Base-by-base conservation (phyloP, 2,329 filamentous ascomycete species). In the Sordariomycetes sp. region DNA sequence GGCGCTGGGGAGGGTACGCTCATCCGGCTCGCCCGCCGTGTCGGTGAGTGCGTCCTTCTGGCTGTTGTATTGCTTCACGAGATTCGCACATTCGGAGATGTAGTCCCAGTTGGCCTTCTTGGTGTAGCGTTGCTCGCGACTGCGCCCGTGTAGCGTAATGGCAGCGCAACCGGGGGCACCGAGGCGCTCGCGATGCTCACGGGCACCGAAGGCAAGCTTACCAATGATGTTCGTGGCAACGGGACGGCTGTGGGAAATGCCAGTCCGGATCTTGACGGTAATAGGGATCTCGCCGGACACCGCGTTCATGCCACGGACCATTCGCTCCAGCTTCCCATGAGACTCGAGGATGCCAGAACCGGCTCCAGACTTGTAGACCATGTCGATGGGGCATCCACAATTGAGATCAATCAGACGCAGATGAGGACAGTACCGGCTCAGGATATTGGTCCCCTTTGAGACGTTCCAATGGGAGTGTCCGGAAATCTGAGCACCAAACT, bases 341-440 rank as follows among this genome's bases (percentile, higher is more conserved):
- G 86, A 80, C 66, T 99, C 94, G n/a, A 99, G 84, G 18, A 99
- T 82, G 1, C 90, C 93, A 22, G 93, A 96, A 3, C 94, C 94
- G 48, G 89, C 90, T 55, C 94, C 94, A 53, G 87, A 81, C 65
- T 91, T 86, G 77, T 85, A 97, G 56, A 99, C 87, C 65, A 97
- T 83, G 69, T 99, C 94, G 68, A 99, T 97, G 3, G 94, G 94
- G 68, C 94, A 99, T 52, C 94, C 94, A 66, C 93, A 97, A 76
- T 99, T 99, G 64, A 99, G 78, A 67, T 99, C 94, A 63, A 99
- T 89, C 46, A 96, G 84, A 40, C 94, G 89, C 22, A 99, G 80
- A 65, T 90, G 83, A 3, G 94, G 92, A 59, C 92, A 85, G 62
- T 88, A 83, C 34, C 80, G 79, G 5, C 87, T 86, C 53, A 99